Conservation (phyloP, 2,329 filamentous ascomycete species). For the Microdochium bolleyi region DNA sequence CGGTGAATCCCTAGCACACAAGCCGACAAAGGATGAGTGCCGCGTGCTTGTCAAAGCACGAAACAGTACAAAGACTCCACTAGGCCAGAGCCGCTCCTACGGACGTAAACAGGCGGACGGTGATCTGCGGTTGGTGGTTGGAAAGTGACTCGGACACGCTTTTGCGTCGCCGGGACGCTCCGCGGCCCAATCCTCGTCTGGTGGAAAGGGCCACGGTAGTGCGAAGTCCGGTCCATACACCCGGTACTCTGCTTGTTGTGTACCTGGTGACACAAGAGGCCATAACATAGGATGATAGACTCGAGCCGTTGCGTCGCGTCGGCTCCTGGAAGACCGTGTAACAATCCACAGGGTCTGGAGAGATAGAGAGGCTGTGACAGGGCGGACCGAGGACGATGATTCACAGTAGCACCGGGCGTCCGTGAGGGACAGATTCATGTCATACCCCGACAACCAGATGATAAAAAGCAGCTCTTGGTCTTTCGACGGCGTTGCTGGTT, state of each 20-base stretch:
- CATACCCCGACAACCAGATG: too few relatives aligned
- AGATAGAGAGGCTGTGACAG: neutral
- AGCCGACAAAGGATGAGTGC: neutral
- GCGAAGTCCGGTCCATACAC: neutral
- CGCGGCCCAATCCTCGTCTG: neutral
- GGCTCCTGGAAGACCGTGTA: neutral
- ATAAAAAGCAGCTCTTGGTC: too few relatives aligned
- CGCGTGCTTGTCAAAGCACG: neutral
- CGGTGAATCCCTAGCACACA: neutral
- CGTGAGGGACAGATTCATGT: too few relatives aligned
- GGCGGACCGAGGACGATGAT: neutral
- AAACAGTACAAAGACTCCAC: neutral
- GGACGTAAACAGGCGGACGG: neutral
- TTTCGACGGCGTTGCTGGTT: too few relatives aligned
- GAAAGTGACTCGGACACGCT: neutral
- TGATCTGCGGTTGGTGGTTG: neutral
- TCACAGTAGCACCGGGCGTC: too few relatives aligned
- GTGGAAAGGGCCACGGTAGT: neutral
- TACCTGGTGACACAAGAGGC: neutral
- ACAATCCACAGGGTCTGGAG: neutral
- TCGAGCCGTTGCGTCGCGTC: neutral
- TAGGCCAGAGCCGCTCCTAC: neutral
- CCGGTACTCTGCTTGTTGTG: neutral
- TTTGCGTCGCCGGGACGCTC: neutral
- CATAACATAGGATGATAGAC: neutral